Evolutionary conservation across 805 yeast species (phyloP).

Genomic region (Candida qinlingensis): DNA sequence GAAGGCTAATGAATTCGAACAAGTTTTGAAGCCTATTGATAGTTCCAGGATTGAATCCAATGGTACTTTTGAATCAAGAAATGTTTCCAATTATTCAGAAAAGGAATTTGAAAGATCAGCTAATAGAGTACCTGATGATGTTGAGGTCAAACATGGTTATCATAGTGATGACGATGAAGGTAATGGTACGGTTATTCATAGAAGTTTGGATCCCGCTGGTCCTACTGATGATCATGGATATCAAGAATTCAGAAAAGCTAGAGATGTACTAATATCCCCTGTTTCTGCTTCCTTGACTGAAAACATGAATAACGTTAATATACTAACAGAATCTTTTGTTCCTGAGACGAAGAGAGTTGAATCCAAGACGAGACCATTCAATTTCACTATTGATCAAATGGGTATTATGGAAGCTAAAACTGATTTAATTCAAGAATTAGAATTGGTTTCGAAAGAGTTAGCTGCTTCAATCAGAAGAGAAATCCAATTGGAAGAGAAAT

Average conservation of each 20-base stretch:
- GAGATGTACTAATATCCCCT: too few species aligned
- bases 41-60: slow-evolving; percentile 4
- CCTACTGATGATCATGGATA: neutral
- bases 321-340: slow-evolving; percentile 16
- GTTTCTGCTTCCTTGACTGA: neutral
- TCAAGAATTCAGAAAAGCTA: neutral
- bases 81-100: slow-evolving; percentile 4
- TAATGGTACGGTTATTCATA: slow-evolving; percentile 15
- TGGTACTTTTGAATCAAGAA: slow-evolving; percentile 8
- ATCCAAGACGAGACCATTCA: slow-evolving; percentile 20
- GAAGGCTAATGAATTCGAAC: slow-evolving; percentile 12
- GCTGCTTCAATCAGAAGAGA: slow-evolving; percentile 71
- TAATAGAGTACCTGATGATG: neutral
- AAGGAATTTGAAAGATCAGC: neutral
- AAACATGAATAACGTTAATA: neutral
- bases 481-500: slow-evolving; percentile 46
- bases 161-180: slow-evolving; percentile 21
- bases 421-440: slow-evolving; percentile 56
- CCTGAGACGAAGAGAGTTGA: neutral
- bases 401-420: slow-evolving; percentile 57
- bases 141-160: neutral
- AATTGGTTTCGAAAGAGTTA: slow-evolving; percentile 63
- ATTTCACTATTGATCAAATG: slow-evolving; percentile 54
- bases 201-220: slow-evolving; percentile 4
- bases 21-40: slow-evolving; percentile 12